Evolutionary conservation across 306 rosid genomes (phyloP), one percentile per base, ranked within the genome.

Genomic region (Vigna angularis): DNA sequence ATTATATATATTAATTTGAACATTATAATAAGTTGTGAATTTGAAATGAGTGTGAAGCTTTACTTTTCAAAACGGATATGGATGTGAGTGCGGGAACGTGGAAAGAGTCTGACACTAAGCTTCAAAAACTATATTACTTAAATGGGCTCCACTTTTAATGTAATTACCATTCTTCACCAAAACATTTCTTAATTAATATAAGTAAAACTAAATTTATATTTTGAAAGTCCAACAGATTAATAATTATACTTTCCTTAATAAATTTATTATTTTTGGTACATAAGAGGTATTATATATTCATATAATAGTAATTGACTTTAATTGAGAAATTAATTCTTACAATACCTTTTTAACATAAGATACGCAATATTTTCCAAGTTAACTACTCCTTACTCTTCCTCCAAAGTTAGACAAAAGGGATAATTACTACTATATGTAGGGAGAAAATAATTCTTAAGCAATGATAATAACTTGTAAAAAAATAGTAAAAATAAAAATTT

Each of bases 81-180:
- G 57, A 66, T 45, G 20, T 48, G 62, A 32, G 52, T 63, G 72
- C 53, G 44, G 63, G 44, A 68, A 74, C 72, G 76, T 74, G 65
- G 18, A 28, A 68, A 34, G 50, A 75, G 72, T 32, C 51, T 49
- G 48, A 50, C 55, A 22, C 16, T 67, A 14, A 48, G 32, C 42
- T 57, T 24, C 64, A 42, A 57, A 2, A 7, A 0, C 55, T 15
- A 1, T 2, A 28, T 57, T 73, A 62, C 49, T 73, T 48, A 65
- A 52, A 18, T 14, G 79, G 79, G 13, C 34, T 14, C 1, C 2
- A 18, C n/a, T 30, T 40, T 73, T 8, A 8, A 24, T 5, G 3
- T 13, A 64, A 79, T 52, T 73, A 80, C 78, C 2, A 42, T 57
- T 52, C 50, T 62, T 36, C 12, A 13, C 17, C 12, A 5, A 71